Evolutionary conservation across 2,329 filamentous ascomycete genomes (phyloP), one percentile per base, ranked within the genome.

Genomic region (Fonsecaea monophora): DNA sequence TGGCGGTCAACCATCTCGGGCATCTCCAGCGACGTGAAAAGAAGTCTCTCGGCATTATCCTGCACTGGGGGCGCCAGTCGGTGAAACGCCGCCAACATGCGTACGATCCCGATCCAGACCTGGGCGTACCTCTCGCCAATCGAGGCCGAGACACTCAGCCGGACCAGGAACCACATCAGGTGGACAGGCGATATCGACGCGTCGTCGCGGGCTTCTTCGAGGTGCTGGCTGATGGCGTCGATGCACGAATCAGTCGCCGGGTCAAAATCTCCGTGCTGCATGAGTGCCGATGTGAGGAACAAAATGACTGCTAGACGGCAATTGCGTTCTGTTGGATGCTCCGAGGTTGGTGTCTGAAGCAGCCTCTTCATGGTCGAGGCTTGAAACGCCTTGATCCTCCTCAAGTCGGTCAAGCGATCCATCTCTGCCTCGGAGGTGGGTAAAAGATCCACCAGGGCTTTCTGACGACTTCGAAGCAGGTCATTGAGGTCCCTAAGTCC

Each of bases 351-450:
- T 18, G 45, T 45, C 21, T 53, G 45, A 15, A 61, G 58, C 37
- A 53, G 34, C 18, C 10, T 40, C 40, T 42, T 53, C 18, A 61
- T n/a, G 4, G 48, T 61, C 9, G 58, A 61, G 3, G 58, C 32
- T 38, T 40, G 48, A 32, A 61, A 61, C 30, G 32, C 15, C 45
- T 21, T 61, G 21, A 61, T 35, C 18, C 58, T 45, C 12, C 7
- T 40, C 37, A 48, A 61, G 18, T 61, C 58, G 1, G 58, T 30
- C 45, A 61, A 32, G 45, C 58, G 58, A n/a, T 61, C 58, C 58
- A 61, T 40, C 6, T 61, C 58, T 37, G 25, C 58, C 45, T 61
- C 58, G 32, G 58, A 61, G n/a, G 58, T 61, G 12, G 58, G 58
- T 38, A 61, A 21, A 1, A 61, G 58, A 30, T 61, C 37, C 18